A percentile compares a stretch with the other conserved stretches of the same genome.
These are phyloP conservation scores for Plantago ovata DNA, from an alignment of 257 asterid genomes.

Conservation along the genomic window DNA sequence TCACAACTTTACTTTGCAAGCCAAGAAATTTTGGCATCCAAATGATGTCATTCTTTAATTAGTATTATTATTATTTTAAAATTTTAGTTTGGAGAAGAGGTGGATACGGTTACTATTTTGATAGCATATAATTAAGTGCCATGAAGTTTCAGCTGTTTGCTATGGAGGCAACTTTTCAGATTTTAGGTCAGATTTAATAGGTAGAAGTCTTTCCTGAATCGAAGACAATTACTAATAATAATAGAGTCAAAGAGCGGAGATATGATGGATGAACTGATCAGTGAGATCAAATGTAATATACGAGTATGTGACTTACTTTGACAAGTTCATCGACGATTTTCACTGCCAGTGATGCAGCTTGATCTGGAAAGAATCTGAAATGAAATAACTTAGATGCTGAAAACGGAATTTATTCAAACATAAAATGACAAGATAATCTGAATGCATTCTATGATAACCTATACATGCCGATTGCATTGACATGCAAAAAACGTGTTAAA, in stretches of 20 bases:
- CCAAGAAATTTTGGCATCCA: no score
- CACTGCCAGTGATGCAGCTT: constrained; percentile 63
- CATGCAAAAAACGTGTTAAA: no score
- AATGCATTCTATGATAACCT: no score
- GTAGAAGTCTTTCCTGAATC: neutral
- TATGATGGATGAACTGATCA: neutral
- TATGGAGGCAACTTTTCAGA: neutral
- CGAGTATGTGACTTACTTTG: constrained; percentile 40
- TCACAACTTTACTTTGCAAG: neutral
- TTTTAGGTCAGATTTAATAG: neutral
- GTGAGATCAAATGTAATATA: constrained; percentile 1
- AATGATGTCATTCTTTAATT: no score
- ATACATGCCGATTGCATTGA: no score
- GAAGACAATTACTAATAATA: neutral
- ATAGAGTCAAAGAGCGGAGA: neutral
- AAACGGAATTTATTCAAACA: neutral
- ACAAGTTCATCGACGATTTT: constrained; percentile 57
- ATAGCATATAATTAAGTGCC: neutral
- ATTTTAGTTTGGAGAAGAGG: no score
- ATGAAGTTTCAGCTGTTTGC: neutral
- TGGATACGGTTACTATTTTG: neutral
- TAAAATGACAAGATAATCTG: neutral
- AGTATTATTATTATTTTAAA: no score
- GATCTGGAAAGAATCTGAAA: constrained; percentile 71
- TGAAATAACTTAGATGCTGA: neutral